Conservation (phyloP, 2,329 filamentous ascomycete species). For the Tetracladium maxilliforme region DNA sequence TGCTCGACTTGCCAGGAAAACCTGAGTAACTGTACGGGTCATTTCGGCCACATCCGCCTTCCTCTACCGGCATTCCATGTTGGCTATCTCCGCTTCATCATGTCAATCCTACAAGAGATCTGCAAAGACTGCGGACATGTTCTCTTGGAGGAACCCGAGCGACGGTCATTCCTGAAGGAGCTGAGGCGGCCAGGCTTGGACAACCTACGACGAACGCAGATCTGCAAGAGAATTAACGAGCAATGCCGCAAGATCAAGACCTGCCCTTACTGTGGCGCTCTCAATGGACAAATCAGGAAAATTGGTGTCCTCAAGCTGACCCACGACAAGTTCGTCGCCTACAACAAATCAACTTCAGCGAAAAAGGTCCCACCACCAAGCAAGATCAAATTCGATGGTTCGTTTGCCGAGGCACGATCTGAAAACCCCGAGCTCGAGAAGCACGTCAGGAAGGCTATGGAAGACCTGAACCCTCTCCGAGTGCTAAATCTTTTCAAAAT, state of each 20-base stretch:
- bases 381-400: conserved; percentile 75
- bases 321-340: conserved; percentile 83
- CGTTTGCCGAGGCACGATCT: conserved; percentile 67
- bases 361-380: conserved; percentile 72
- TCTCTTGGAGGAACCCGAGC: conserved; percentile 66
- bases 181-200: conserved; percentile 72
- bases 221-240: conserved; percentile 78
- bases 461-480: conserved; percentile 81
- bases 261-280: conserved; percentile 65
- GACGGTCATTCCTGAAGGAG: conserved; percentile 63
- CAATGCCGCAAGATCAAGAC: conserved; percentile 76
- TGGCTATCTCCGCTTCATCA: conserved; percentile 87
- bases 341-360: conserved; percentile 73
- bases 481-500: conserved; percentile 86
- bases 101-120: conserved; percentile 83
- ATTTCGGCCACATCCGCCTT: conserved; percentile 87
- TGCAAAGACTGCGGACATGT: conserved; percentile 89
- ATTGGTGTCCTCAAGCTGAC: conserved; percentile 83
- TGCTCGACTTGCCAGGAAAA: conserved; percentile 76
- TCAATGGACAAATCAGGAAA: conserved; percentile 89
- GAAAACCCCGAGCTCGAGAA: conserved; percentile 76
- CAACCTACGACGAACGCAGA: conserved; percentile 67
- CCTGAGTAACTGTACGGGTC: conserved; percentile 76
- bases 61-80: conserved; percentile 91
- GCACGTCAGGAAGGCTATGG: conserved; percentile 80